Evolutionary conservation across 257 asterid genomes (phyloP).

Genomic region (Striga asiatica): DNA sequence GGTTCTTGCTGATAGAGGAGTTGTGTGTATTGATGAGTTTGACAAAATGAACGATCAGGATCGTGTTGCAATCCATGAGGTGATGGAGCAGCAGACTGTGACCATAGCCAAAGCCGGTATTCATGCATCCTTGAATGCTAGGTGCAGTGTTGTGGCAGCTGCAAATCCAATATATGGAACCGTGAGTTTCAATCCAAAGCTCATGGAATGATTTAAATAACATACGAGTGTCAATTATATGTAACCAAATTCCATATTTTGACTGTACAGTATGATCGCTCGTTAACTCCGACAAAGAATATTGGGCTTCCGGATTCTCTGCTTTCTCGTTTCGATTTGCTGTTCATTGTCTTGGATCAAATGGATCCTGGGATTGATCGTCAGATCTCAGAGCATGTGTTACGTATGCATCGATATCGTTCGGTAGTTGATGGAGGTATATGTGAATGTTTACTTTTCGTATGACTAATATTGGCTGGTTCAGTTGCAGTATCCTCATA

Average conservation of each 20-base stretch:
- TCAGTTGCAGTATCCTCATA: not conserved
- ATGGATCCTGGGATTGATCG: slow-evolving; percentile 94
- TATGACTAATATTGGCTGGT: not conserved
- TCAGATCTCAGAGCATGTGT: slow-evolving; percentile 77
- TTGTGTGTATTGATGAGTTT: slow-evolving; percentile 93
- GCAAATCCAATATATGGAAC: slow-evolving; percentile 99
- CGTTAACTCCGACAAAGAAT: slow-evolving; percentile 87
- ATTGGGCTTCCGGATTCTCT: slow-evolving; percentile 97
- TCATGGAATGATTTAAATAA: not conserved
- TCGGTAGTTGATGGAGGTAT: slow-evolving; percentile 68
- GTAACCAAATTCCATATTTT: slow-evolving; percentile 1
- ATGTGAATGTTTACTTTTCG: slow-evolving; percentile 1
- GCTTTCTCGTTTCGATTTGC: slow-evolving; percentile 94
- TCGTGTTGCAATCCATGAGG: slow-evolving; percentile 97
- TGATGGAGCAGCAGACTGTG: slow-evolving; percentile 99
- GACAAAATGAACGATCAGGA: slow-evolving; percentile 98
- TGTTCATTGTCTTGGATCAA: slow-evolving; percentile 96
- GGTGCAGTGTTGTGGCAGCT: slow-evolving; percentile 98
- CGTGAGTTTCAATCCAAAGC: slow-evolving; percentile 35
- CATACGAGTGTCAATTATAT: not conserved
- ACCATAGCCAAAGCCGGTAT: slow-evolving; percentile 99
- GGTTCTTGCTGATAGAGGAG: slow-evolving; percentile 98
- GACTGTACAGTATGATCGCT: slow-evolving; percentile 76
- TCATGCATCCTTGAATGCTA: slow-evolving; percentile 93
- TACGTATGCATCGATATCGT: slow-evolving; percentile 83